Percentiles rank a stretch among this genome's conserved stretches.
phyloP scores from a whole-genome alignment of 257 asterid genomes.

The Gardenia jasminoides region DNA sequence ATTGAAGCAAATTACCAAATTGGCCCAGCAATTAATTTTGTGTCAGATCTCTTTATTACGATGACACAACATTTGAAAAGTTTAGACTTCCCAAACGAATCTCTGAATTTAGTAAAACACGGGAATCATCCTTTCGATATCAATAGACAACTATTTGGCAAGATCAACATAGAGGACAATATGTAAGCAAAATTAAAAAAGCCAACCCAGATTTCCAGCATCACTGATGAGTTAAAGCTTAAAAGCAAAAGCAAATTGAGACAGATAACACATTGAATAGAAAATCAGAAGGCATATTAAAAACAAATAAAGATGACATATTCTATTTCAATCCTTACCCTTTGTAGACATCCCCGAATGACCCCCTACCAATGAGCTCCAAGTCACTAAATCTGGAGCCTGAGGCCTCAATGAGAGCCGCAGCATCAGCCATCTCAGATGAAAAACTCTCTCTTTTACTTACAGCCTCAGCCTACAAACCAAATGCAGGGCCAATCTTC shows the following conservation, averaged over 20 bases:
- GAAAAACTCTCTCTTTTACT: constrained; percentile 3
- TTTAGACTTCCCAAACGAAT: neutral
- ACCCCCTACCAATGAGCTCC: constrained; percentile 97
- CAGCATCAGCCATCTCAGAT: constrained; percentile 66
- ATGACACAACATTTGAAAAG: neutral
- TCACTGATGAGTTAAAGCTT: neutral
- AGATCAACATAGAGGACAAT: neutral
- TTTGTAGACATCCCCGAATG: constrained; percentile 95
- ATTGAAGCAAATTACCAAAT: neutral
- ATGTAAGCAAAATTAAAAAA: neutral
- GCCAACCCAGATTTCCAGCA: neutral
- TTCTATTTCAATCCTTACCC: constrained; percentile 47
- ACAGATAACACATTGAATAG: constrained; percentile 7
- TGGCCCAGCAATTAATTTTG: neutral
- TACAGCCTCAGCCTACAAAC: constrained; percentile 10
- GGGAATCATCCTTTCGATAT: neutral
- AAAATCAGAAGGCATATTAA: neutral
- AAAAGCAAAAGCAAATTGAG: neutral
- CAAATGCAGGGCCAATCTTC: constrained; percentile 4
- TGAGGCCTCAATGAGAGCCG: constrained; percentile 72
- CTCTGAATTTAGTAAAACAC: neutral
- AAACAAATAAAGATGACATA: neutral
- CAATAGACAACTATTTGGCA: neutral
- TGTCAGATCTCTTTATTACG: neutral
- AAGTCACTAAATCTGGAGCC: constrained; percentile 81